Base-by-base conservation (phyloP, 1,139 yeast species). In the Pichia sp. region DNA sequence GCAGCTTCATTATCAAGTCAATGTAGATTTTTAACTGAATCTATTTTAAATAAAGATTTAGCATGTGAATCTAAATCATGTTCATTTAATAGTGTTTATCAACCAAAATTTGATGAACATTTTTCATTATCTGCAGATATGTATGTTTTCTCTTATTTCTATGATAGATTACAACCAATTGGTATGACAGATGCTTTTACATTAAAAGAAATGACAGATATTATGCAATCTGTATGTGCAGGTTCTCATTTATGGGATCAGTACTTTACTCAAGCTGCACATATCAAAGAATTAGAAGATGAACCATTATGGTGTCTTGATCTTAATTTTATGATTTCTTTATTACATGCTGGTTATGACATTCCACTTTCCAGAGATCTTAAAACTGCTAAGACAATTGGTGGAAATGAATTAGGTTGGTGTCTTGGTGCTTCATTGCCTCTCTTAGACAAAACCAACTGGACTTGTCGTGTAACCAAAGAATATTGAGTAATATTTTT, bases 381-480 rank as follows among this genome's bases (percentile, higher is more conserved):
- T 57, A 84, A 78, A 63, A 92, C 97, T 7, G 97, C 97, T 8
- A 80, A 87, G 69, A 87, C 79, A 60, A 87, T 92, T 55, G 84
- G 80, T 49, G 80, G 81, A 58, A 89, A 87, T 59, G 98, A 92
- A 67, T 73, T 92, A 43, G 98, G 97, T 31, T 92, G 99, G 99
- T 92, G 98, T 69, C 73, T 92, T 51, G 99, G 99, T 55, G 98
- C 98, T 3, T 87, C 97, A 1, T 73, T 92, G 58, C 97, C 97
- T 4, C 70, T 92, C 55, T 71, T 92, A 55, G 92, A 86, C 52
- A 70, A 73, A 51, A 69, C 76, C 12, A 80, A 79, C 45, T 87
- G 96, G 96, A 74, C 69, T 46, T 89, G 96, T 68, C 77, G 71
- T 57, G 68, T 72, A 24, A 41, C 54, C 30, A 57, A 58, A 42